A percentile compares a stretch with the other conserved stretches of the same genome.
Evolutionary conservation across 495 filamentous ascomycete species (phyloP).

Genomic region (Immersiella caudata): DNA sequence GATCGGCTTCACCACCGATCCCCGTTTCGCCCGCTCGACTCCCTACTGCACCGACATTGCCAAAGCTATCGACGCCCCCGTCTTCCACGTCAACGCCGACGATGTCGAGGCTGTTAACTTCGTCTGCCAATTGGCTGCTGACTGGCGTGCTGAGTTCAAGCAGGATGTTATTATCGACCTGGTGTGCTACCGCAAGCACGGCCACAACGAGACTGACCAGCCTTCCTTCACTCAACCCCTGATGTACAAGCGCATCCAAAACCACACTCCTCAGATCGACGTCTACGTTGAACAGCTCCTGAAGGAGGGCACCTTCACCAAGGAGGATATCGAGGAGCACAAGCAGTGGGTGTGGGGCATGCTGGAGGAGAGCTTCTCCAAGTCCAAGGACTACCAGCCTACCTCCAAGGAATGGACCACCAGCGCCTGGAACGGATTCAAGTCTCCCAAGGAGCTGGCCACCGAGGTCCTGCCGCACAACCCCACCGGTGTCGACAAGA

Average conservation of each 20-base stretch:
- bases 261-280: constrained; percentile 77
- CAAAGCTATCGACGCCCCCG: constrained; percentile 95
- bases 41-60: constrained; percentile 99
- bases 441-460: constrained; percentile 95
- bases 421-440: constrained; percentile 98
- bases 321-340: constrained; percentile 98
- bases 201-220: constrained; percentile 99
- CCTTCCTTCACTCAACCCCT: constrained; percentile 98
- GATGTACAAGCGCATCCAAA: constrained; percentile 96
- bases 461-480: constrained; percentile 93
- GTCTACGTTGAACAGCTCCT: constrained; percentile 88
- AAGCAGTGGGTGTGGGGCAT: constrained; percentile 99
- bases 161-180: constrained; percentile 96
- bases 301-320: constrained; percentile 88
- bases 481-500: constrained; percentile 73
- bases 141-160: constrained; percentile 98
- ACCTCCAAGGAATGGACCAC: constrained; percentile 97
- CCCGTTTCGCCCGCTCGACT: constrained; percentile 93
- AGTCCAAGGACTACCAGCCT: constrained; percentile 96
- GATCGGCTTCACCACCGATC: constrained; percentile 99
- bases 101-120: constrained; percentile 98
- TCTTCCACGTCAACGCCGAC: constrained; percentile 99
- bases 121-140: constrained; percentile 92
- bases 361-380: constrained; percentile 93
- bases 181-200: constrained; percentile 98